Evolutionary conservation across 768 basidiomycete genomes (phyloP), one percentile per base, ranked within the genome.

Genomic region (Chalciporus chontae): DNA sequence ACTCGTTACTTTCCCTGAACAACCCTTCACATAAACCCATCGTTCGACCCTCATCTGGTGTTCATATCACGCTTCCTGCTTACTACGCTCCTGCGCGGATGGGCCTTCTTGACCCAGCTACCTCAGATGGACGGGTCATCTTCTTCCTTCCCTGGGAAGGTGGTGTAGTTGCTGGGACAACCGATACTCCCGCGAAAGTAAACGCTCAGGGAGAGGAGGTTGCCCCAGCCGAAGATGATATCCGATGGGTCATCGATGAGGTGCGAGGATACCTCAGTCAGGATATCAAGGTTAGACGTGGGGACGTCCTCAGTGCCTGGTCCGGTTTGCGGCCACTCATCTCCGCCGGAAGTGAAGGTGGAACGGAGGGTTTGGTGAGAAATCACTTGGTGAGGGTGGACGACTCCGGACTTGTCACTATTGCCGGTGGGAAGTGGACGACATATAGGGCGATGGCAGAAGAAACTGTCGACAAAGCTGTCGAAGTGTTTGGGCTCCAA

Each of bases 121-220:
- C 96, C 4, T 92, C 90, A 0, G 95, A 99, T 56, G 95, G 95
- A 0, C 87, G 95, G 23, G 94, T 99, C 48, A 95, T 99, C 64
- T 99, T 97, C 79, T 96, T 99, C 80, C 80, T 99, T 9, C 95
- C 95, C 0, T 99, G 96, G 95, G 87, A 97, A 71, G 95, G 95
- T 8, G 92, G 87, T 73, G 94, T 94, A 36, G 94, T 99, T 54
- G 95, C 95, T 2, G 95, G 95, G 21, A 97, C 96, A 3, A 99
- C 95, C 8, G 95, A 99, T 67, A 78, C 88, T 0, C 86, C 87
- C 0, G 83, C 87, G 3, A 63, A 71, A 2, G 87, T 95, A 46
- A 74, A 76, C 27, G 76, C 77, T 13, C 54, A 64, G 15, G 62
- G 60, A 9, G 61, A 78, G 32, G 83, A 94, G 56, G 94, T 94